These are phyloP conservation scores for Fomitopsis palustris DNA, from an alignment of 1,284 basidiomycete genomes.

Conservation along the genomic window DNA sequence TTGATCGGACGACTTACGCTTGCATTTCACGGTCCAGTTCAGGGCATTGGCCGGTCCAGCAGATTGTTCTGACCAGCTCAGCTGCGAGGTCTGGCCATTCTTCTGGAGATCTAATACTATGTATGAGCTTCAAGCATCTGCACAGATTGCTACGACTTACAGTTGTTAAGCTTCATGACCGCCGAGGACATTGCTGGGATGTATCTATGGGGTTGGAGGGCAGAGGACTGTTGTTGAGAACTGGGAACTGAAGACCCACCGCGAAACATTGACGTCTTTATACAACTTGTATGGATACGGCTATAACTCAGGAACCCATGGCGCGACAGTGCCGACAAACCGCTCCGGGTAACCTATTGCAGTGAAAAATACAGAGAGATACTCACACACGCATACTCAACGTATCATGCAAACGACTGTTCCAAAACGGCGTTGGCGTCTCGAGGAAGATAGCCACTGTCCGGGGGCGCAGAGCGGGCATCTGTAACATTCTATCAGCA, in stretches of 20 bases:
- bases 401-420: not conserved
- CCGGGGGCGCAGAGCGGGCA: not conserved
- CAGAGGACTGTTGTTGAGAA: not conserved
- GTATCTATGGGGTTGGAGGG: not conserved
- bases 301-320: not conserved
- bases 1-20: conserved; percentile 35
- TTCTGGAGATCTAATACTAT: conserved; percentile 38
- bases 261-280: not conserved
- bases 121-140: not conserved
- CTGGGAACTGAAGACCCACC: too few relatives aligned
- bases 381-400: not conserved
- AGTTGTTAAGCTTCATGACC: conserved; percentile 48
- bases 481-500: not conserved
- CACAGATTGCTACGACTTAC: conserved; percentile 28
- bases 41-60: conserved; percentile 39
- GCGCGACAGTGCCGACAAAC: not conserved
- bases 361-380: not conserved
- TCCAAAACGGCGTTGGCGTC: not conserved
- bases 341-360: not conserved
- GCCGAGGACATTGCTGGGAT: not conserved
- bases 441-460: not conserved
- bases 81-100: conserved; percentile 12
- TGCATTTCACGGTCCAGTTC: conserved; percentile 51
- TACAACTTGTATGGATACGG: not conserved
- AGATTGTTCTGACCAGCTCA: conserved; percentile 39